A percentile compares a stretch with the other conserved stretches of the same genome.
Evolutionary conservation across 2,329 filamentous ascomycete genomes (phyloP).

Genomic region (Botrytis hyacinthi): DNA sequence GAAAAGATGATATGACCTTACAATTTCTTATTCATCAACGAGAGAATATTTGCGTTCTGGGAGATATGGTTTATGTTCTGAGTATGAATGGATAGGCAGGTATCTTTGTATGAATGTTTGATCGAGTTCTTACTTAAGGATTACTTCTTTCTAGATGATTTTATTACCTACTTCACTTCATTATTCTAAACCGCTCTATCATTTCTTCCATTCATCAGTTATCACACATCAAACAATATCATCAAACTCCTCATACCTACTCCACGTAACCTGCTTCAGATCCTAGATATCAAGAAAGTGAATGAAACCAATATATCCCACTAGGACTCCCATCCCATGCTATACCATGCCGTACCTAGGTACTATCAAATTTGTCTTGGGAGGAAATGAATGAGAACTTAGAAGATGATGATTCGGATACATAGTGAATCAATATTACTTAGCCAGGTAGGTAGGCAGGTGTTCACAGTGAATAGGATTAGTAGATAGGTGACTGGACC

Average conservation of each 20-base stretch:
- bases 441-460: neutral
- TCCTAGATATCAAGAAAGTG: neutral
- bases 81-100: neutral
- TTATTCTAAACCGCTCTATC: too few species aligned
- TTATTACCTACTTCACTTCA: too few species aligned
- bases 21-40: too few species aligned
- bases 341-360: neutral
- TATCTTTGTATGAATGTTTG: accelerated
- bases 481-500: neutral
- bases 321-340: neutral
- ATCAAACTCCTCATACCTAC: neutral
- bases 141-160: too few species aligned
- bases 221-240: accelerated
- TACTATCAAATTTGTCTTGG: neutral
- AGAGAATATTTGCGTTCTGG: too few species aligned
- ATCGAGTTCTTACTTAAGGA: neutral
- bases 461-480: accelerated
- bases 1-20: too few species aligned
- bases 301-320: neutral
- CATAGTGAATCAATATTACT: neutral
- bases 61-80: too few species aligned
- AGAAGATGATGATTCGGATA: neutral
- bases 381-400: neutral
- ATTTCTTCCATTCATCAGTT: too few species aligned
- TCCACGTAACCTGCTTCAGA: neutral